Base-by-base conservation (phyloP, 2,329 filamentous ascomycete genomes). In the Truncatella angustata region DNA sequence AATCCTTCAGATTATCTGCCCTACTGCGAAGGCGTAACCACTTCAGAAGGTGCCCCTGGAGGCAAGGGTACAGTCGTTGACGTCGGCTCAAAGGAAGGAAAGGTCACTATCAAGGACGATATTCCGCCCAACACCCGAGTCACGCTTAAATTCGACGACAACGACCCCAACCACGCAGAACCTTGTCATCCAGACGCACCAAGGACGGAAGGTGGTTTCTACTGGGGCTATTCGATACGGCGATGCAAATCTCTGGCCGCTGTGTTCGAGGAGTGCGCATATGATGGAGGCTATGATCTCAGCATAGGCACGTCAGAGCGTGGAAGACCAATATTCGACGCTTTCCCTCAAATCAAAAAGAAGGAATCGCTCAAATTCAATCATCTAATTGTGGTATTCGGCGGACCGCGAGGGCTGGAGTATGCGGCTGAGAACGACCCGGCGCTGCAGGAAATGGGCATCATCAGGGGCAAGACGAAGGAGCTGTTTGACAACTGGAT, bases 401-500 rank as follows among this genome's bases (percentile, higher is more conserved):
- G 91, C 16, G 90, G 91, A 0, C 87, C 91, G 0, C 82, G 87
- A 28, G 90, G 91, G 1, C 73, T 96, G 12, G 91, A 95, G 66
- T 86, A 82, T 49, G 90, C 90, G 0, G 82, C 90, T 3, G 77
- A 80, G 70, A 83, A 83, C 56, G 80, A 84, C 57, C 69, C 72
- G 20, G 70, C 79, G 48, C 69, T 87, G 30, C 73, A 73, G 45
- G 75, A 73, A 40, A 84, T 85, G 66, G 86, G 84, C 0, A 81
- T 93, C 12, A 74, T 77, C 5, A 84, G 85, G 30, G 75, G 76
- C 21, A 84, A 82, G 55, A 86, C 85, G 6, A 81, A 77, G 58
- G 83, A 90, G 58, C 66, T 93, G 47, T 96, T 96, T 66, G 91
- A 96, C 68, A 79, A 86, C 59, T 95, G 90, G 90, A 77, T 95